phyloP scores from a whole-genome alignment of 75 land plant species.

The Sequoiadendron giganteum region DNA sequence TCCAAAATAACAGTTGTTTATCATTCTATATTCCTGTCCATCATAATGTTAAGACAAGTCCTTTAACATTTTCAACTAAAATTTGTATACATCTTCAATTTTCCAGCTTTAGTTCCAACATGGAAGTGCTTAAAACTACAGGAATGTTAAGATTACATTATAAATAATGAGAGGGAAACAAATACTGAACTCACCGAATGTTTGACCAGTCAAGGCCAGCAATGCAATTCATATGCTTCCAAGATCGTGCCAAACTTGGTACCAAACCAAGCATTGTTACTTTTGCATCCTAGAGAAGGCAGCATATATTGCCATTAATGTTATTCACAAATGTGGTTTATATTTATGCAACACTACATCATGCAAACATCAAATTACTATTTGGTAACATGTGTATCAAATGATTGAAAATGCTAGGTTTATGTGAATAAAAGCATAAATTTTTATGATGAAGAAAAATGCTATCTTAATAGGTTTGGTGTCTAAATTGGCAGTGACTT shows the following conservation, averaged over 20 bases:
- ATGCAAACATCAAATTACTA: background rate
- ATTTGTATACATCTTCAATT: background rate
- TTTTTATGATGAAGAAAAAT: background rate
- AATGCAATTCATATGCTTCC: slow-evolving; percentile 71
- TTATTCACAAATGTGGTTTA: background rate
- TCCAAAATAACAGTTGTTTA: slow-evolving; percentile 1
- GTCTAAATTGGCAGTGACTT: too few relatives aligned
- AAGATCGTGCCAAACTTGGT: slow-evolving; percentile 87
- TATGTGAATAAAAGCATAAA: background rate
- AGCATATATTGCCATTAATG: background rate
- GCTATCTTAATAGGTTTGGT: too few relatives aligned
- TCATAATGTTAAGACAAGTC: background rate
- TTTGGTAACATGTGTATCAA: background rate
- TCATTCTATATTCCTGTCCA: background rate
- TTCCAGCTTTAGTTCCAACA: background rate
- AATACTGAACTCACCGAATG: slow-evolving; percentile 51
- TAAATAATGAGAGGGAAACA: background rate
- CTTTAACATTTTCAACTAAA: background rate
- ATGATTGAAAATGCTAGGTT: background rate
- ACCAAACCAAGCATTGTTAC: slow-evolving; percentile 95
- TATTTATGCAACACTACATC: background rate
- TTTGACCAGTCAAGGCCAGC: slow-evolving; percentile 79
- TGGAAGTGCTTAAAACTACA: background rate
- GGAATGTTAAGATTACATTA: background rate
- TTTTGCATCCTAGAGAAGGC: slow-evolving; percentile 78